phyloP scores from a whole-genome alignment of 176 grass and related monocot genomes.

The Juncus effusus region DNA sequence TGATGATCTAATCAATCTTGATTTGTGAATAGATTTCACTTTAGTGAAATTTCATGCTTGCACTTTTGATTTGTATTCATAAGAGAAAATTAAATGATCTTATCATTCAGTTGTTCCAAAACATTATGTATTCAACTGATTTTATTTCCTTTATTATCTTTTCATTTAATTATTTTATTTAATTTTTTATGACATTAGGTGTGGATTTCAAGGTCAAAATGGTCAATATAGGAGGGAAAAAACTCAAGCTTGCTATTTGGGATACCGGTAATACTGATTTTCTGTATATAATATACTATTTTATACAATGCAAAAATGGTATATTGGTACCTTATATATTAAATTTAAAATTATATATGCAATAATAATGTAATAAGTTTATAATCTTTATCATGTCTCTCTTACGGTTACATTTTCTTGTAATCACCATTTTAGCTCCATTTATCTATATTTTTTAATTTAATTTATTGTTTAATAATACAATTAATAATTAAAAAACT shows the following conservation, averaged over 20 bases:
- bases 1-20: too few relatives aligned
- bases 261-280: conserved; percentile 57
- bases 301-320: not conserved
- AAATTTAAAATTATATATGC: not conserved
- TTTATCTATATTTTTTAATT: conserved; percentile 5
- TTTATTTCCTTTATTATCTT: too few relatives aligned
- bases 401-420: not conserved
- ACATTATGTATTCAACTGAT: too few relatives aligned
- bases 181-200: conserved; percentile 35
- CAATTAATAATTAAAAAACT: not conserved
- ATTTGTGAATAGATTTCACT: too few relatives aligned
- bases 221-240: conserved; percentile 79
- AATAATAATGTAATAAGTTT: not conserved
- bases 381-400: not conserved
- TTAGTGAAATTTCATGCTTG: too few relatives aligned
- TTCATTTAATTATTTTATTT: too few relatives aligned
- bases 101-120: too few relatives aligned
- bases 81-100: too few relatives aligned
- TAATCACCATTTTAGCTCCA: not conserved
- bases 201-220: conserved; percentile 99
- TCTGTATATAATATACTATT: not conserved
- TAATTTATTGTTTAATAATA: conserved; percentile 4
- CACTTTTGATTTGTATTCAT: too few relatives aligned
- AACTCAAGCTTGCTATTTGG: conserved; percentile 96
- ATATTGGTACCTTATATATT: not conserved